These are phyloP conservation scores for Dactylonectria estremocensis DNA, from an alignment of 2,329 filamentous ascomycete genomes.

Conservation along the genomic window DNA sequence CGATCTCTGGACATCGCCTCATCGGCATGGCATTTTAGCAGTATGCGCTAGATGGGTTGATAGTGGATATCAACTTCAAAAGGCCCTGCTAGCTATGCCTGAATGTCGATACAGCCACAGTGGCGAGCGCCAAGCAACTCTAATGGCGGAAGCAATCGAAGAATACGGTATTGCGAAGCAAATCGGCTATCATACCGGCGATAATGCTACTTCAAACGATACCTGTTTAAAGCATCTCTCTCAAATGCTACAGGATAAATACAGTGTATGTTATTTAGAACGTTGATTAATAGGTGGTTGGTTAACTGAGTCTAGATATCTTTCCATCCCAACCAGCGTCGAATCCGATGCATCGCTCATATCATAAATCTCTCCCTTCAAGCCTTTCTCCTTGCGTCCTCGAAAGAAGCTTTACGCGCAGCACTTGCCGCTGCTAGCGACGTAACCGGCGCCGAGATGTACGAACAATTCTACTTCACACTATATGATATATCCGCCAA, in stretches of 20 bases:
- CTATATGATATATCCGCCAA: not conserved
- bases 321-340: not conserved
- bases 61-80: not conserved
- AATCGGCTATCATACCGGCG: not conserved
- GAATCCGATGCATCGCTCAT: not conserved
- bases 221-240: not conserved
- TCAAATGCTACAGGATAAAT: not conserved
- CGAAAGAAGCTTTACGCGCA: not conserved
- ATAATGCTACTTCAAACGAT: not conserved
- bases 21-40: not conserved
- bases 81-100: not conserved
- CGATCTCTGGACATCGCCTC: not conserved
- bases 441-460: not conserved
- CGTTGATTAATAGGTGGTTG: not conserved
- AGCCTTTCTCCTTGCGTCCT: not conserved
- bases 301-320: not conserved
- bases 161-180: not conserved
- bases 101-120: not conserved
- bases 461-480: not conserved
- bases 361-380: no score
- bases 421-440: not conserved
- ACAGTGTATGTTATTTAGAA: not conserved
- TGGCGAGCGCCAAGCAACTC: not conserved
- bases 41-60: not conserved
- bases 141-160: not conserved